Conservation (phyloP, 306 rosid genomes). For the Casuarina cunninghamiana region DNA sequence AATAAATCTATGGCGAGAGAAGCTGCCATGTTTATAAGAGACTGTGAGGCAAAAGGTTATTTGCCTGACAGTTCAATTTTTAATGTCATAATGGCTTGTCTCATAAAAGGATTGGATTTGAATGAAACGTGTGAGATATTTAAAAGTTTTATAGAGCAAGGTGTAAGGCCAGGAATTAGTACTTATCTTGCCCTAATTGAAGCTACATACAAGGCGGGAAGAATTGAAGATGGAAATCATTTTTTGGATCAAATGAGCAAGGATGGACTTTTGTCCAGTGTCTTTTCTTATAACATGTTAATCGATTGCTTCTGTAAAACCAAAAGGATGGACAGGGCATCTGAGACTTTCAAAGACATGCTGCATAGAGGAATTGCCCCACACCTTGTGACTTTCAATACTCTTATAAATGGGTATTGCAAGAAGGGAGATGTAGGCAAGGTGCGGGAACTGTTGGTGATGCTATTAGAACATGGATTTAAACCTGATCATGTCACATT, state of each 20-base stretch:
- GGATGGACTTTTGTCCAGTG: slow-evolving; percentile 57
- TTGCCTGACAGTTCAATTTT: slow-evolving; percentile 53
- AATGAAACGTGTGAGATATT: slow-evolving; percentile 49
- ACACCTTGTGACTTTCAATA: slow-evolving; percentile 79
- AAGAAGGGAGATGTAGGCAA: slow-evolving; percentile 49
- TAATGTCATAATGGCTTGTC: slow-evolving; percentile 60
- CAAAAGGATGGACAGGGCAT: slow-evolving; percentile 60
- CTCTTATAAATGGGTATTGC: slow-evolving; percentile 72
- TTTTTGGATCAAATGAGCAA: slow-evolving; percentile 46
- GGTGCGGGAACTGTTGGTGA: slow-evolving; percentile 60
- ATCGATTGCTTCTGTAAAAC: slow-evolving; percentile 69
- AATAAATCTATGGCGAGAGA: slow-evolving; percentile 59
- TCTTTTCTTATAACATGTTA: slow-evolving; percentile 67
- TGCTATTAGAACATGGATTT: slow-evolving; percentile 58
- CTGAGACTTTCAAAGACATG: slow-evolving; percentile 54
- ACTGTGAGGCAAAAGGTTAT: slow-evolving; percentile 52
- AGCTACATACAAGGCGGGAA: slow-evolving; percentile 51
- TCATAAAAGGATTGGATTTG: slow-evolving; percentile 55
- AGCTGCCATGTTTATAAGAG: slow-evolving; percentile 45
- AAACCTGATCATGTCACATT: slow-evolving; percentile 79
- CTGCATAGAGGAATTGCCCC: slow-evolving; percentile 56
- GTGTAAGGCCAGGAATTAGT: slow-evolving; percentile 56
- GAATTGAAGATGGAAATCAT: slow-evolving; percentile 48
- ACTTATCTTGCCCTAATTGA: slow-evolving; percentile 62
- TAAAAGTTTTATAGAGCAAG: slow-evolving; percentile 44